phyloP scores from a whole-genome alignment of 2,329 filamentous ascomycete genomes.

The Apiospora saccharicola region DNA sequence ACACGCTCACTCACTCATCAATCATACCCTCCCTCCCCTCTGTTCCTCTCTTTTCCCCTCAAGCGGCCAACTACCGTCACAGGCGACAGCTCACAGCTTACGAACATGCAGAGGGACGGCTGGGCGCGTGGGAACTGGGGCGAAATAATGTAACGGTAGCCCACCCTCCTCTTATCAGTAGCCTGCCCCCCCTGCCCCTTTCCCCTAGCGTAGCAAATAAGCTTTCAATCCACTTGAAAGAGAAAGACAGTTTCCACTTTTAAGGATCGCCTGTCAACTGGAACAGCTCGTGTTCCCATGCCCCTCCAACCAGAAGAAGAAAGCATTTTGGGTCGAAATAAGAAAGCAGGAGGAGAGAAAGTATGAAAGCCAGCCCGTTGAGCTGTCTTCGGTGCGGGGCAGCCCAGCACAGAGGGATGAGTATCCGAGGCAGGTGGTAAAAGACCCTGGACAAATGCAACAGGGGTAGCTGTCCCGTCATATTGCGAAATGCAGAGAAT shows the following conservation, averaged over 20 bases:
- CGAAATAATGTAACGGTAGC: neutral
- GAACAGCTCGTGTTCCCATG: neutral
- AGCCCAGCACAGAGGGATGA: neutral
- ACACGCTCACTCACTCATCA: neutral
- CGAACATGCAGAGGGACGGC: neutral
- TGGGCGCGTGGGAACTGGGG: neutral
- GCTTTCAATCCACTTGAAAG: conserved; percentile 5
- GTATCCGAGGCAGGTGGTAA: conserved; percentile 3
- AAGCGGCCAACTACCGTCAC: neutral
- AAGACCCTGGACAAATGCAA: neutral
- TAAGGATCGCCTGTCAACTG: neutral
- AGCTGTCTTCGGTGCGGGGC: neutral
- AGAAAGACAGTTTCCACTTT: neutral
- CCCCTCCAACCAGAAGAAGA: neutral
- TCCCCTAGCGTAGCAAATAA: conserved; percentile 6
- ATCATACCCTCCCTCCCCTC: neutral
- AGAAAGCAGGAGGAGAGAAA: neutral
- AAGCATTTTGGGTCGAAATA: neutral
- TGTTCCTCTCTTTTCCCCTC: neutral
- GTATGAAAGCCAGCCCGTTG: neutral
- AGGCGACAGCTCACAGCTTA: neutral
- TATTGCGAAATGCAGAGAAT: neutral
- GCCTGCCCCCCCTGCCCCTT: neutral
- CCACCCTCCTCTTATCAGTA: conserved; percentile 1
- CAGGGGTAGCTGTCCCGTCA: neutral